A percentile compares a stretch with the other conserved stretches of the same genome.
Conservation (phyloP, 345 rosid species). For the Durio zibethinus region DNA sequence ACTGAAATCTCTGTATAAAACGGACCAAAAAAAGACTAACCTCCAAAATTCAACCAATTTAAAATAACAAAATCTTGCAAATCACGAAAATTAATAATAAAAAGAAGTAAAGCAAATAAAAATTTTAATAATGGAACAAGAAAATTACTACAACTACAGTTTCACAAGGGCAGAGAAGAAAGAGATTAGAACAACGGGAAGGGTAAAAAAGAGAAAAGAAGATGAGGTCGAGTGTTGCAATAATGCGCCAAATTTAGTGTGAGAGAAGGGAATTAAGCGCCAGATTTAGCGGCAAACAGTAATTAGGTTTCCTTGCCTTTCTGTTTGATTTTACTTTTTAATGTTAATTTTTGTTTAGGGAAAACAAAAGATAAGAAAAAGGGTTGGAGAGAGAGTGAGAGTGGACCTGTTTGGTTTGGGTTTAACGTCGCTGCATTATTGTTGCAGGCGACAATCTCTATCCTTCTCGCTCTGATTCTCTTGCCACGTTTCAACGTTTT, state of each 20-base stretch:
- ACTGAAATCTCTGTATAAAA: background rate
- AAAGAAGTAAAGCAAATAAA: background rate
- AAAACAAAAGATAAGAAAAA: background rate
- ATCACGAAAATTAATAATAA: background rate
- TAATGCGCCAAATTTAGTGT: slow-evolving; percentile 8
- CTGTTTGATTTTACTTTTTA: background rate
- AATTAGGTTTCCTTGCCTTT: slow-evolving; percentile 7
- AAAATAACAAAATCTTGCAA: background rate
- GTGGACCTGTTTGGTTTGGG: background rate
- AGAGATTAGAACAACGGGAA: background rate
- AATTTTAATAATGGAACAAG: background rate
- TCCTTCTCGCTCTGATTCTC: slow-evolving; percentile 1
- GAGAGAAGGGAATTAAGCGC: slow-evolving; percentile 17
- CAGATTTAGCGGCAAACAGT: slow-evolving; percentile 22
- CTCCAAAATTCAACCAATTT: background rate
- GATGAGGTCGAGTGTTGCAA: background rate
- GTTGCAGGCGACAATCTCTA: slow-evolving; percentile 26
- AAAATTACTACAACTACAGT: background rate
- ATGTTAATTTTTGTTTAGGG: background rate
- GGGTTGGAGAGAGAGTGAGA: background rate
- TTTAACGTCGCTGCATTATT: background rate
- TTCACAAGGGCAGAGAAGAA: background rate
- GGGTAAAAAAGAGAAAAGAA: background rate
- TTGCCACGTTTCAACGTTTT: slow-evolving; percentile 9
- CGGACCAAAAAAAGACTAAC: background rate